Evolutionary conservation across 805 yeast genomes (phyloP), one percentile per base, ranked within the genome.

Genomic region (Suhomyces xylopsoci): DNA sequence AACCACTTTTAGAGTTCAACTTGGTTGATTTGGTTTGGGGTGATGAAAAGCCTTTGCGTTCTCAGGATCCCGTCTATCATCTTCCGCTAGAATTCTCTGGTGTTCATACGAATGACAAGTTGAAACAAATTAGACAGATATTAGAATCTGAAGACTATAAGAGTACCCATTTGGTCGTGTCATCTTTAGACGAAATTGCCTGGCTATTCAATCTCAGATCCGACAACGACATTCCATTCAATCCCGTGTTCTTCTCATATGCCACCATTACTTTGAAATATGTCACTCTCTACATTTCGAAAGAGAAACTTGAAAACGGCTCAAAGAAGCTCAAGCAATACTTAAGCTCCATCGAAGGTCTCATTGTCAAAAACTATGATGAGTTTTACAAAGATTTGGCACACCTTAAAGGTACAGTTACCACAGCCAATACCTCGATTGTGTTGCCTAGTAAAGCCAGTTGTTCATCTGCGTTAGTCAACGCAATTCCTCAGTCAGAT

Each of bases 131-230:
- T 7, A 61, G 77, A 46, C 54, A 63, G 0, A 57, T 63, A 9
- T 67, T 83, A 62, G 61, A 45, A n/a, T 32, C 55, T 2, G 48
- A 53, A 3, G 62, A 50, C 51, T 67, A 52, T 22, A 47, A 54
- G 6, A 62, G 60, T 2, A 54, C 65, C 4, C 67, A 62, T 44
- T 74, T 89, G 45, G 72, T 91, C 12, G 74, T 89, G 3, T 77
- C 84, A n/a, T 84, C 91, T 1, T 70, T 92, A 49, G 97, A 93
- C 71, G 97, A 92, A 59, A 82, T 91, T 56, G 94, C 96, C 7
- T 92, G 97, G 97, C 70, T 91, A 43, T 80, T 91, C 64, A 93
- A 93, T 64, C 71, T 93, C 51, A 82, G 99, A 57, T 89, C 92
- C 5, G 81, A 69, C 46, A 54, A 79, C 20, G 98, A 93, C 66